Conservation (phyloP, 75 land plant genomes). For the Adiantum capillusveneris region DNA sequence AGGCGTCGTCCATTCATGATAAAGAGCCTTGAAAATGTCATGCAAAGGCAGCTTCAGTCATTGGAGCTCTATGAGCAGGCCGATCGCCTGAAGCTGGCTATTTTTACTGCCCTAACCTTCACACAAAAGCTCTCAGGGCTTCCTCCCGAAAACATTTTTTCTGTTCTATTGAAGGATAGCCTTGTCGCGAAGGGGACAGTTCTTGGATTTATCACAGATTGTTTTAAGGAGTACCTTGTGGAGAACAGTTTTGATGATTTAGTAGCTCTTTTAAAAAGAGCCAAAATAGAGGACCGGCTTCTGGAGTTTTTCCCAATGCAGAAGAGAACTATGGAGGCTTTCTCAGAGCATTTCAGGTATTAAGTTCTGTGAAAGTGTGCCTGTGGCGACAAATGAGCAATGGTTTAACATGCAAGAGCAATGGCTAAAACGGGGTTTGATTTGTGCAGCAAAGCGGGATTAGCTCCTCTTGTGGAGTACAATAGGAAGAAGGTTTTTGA, state of each 20-base stretch:
- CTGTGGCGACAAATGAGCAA: no score
- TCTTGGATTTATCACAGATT: slow-evolving; percentile 72
- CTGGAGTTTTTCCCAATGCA: slow-evolving; percentile 79
- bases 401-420: no score
- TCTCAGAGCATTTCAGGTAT: slow-evolving; percentile 88
- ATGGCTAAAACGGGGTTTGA: no score
- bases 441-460: slow-evolving; percentile 69
- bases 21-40: slow-evolving; percentile 96
- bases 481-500: slow-evolving; percentile 90
- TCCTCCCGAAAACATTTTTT: slow-evolving; percentile 83
- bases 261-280: slow-evolving; percentile 74
- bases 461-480: slow-evolving; percentile 71
- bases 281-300: slow-evolving; percentile 90
- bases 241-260: slow-evolving; percentile 92
- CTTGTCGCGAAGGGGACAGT: slow-evolving; percentile 90
- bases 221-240: slow-evolving; percentile 79
- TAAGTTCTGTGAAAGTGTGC: neutral
- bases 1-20: slow-evolving; percentile 84
- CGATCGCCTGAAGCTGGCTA: slow-evolving; percentile 86
- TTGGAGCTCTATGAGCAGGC: slow-evolving; percentile 87
- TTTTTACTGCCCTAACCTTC: slow-evolving; percentile 89
- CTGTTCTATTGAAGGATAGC: slow-evolving; percentile 85
- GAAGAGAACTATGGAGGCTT: slow-evolving; percentile 66
- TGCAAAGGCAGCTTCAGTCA: slow-evolving; percentile 83
- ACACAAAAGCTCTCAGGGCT: slow-evolving; percentile 94